Conservation (phyloP, 176 grass and related monocot species). For the Zea luxurians region DNA sequence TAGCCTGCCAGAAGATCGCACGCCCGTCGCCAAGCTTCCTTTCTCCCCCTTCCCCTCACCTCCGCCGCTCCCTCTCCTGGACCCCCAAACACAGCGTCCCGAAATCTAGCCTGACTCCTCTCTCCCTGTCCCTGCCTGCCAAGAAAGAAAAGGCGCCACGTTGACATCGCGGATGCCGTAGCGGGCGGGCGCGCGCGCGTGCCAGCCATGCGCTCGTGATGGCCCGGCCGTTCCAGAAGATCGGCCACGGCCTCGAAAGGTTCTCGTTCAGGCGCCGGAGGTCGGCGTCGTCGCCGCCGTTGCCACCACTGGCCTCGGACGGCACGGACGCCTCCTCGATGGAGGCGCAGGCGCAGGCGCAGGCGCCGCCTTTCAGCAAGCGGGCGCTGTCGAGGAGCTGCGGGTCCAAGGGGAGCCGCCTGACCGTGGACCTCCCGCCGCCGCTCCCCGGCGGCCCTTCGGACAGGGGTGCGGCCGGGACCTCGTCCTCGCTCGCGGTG, state of each 20-base stretch:
- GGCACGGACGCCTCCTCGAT: conserved; percentile 26
- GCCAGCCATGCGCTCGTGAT: conserved; percentile 48
- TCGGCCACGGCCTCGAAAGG: conserved; percentile 57
- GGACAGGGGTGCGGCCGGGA: conserved; percentile 11
- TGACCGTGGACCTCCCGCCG: conserved; percentile 29
- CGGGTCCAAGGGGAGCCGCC: conserved; percentile 42
- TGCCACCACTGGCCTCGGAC: conserved; percentile 9
- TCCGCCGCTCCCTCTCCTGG: not conserved
- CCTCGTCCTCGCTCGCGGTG: not conserved
- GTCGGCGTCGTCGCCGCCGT: conserved; percentile 22
- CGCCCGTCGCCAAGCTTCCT: no score
- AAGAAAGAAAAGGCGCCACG: conserved; percentile 9
- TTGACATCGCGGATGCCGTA: conserved; percentile 24
- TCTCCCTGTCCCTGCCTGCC: no score
- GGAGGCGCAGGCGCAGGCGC: conserved; percentile 14
- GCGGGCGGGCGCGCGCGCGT: not conserved
- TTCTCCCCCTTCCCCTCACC: not conserved
- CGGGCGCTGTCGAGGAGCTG: conserved; percentile 44
- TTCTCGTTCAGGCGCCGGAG: conserved; percentile 47
- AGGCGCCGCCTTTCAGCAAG: conserved; percentile 9
- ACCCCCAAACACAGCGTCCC: conserved; percentile 30
- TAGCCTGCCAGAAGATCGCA: not conserved
- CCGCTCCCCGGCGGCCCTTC: conserved; percentile 46
- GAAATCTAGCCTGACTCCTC: conserved; percentile 37
- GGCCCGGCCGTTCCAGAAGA: conserved; percentile 52